A percentile compares a stretch with the other conserved stretches of the same genome.
Evolutionary conservation across 805 yeast genomes (phyloP).

Genomic region (Candida ortonii): DNA sequence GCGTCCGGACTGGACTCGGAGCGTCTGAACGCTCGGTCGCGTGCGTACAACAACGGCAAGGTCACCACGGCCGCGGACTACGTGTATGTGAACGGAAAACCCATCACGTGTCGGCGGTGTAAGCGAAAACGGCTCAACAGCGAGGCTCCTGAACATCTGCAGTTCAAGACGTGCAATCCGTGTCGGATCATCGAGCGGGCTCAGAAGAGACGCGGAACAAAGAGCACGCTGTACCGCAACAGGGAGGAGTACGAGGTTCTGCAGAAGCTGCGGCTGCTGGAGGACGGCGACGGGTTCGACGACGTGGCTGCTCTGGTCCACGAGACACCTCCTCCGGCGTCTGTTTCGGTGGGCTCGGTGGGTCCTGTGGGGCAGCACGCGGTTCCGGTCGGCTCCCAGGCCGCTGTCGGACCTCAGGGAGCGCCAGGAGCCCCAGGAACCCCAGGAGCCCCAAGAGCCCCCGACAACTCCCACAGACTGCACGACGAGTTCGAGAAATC

Average conservation of each 20-base stretch:
- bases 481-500: slow-evolving; percentile 13
- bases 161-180: slow-evolving; percentile 56
- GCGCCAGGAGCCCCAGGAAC: too few species aligned
- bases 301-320: slow-evolving; percentile 1
- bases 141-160: slow-evolving; percentile 54
- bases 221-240: slow-evolving; percentile 20
- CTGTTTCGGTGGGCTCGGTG: too few species aligned
- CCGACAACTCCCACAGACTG: slow-evolving; percentile 5
- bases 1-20: slow-evolving; percentile 20
- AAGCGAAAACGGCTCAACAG: slow-evolving; percentile 53
- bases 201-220: slow-evolving; percentile 31
- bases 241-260: slow-evolving; percentile 17
- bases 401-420: slow-evolving; percentile 1
- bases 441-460: too few species aligned
- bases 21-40: slow-evolving; percentile 16
- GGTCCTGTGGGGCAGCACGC: too few species aligned
- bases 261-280: slow-evolving; percentile 15
- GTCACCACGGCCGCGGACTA: slow-evolving; percentile 15
- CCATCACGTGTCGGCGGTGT: slow-evolving; percentile 53
- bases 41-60: slow-evolving; percentile 14
- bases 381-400: slow-evolving; percentile 1
- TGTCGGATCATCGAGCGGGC: slow-evolving; percentile 54
- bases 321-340: slow-evolving; percentile 2
- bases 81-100: slow-evolving; percentile 30
- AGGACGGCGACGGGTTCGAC: slow-evolving; percentile 5